phyloP scores from a whole-genome alignment of 108 stramenopile species.

The Discostella pseudostelligera region DNA sequence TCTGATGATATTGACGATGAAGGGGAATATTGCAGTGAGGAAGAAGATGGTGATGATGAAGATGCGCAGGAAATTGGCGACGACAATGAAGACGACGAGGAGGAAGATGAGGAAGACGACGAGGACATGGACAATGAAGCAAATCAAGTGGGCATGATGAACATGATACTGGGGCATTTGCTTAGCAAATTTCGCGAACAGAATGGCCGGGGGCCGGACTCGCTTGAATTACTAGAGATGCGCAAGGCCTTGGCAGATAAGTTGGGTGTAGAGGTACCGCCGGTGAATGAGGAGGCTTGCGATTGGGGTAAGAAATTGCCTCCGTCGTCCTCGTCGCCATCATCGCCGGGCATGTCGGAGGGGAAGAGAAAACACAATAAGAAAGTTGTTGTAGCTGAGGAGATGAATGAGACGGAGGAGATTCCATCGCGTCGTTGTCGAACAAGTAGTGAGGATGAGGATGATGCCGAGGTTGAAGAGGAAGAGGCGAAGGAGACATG shows the following conservation, averaged over 20 bases:
- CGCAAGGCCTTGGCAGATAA: constrained; percentile 72
- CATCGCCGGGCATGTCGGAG: constrained; percentile 2
- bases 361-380: constrained; percentile 26
- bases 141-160: constrained; percentile 75
- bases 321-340: not conserved
- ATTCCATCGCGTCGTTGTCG: constrained; percentile 12
- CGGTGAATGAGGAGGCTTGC: constrained; percentile 48
- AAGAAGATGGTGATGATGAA: constrained; percentile 33
- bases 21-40: constrained; percentile 50
- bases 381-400: constrained; percentile 47
- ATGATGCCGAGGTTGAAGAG: constrained; percentile 21
- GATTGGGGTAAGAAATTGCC: too few relatives aligned
- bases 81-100: constrained; percentile 43
- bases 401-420: constrained; percentile 35
- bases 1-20: constrained; percentile 38
- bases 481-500: constrained; percentile 1
- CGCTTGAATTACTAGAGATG: constrained; percentile 73
- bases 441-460: not conserved
- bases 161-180: constrained; percentile 75
- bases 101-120: constrained; percentile 35
- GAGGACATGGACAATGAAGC: constrained; percentile 62
- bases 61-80: constrained; percentile 3
- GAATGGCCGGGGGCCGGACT: constrained; percentile 80
- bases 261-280: constrained; percentile 64
- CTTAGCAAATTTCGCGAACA: constrained; percentile 78